Evolutionary conservation across 495 filamentous ascomycete species (phyloP).

Genomic region (Talaromyces nanjingensis): DNA sequence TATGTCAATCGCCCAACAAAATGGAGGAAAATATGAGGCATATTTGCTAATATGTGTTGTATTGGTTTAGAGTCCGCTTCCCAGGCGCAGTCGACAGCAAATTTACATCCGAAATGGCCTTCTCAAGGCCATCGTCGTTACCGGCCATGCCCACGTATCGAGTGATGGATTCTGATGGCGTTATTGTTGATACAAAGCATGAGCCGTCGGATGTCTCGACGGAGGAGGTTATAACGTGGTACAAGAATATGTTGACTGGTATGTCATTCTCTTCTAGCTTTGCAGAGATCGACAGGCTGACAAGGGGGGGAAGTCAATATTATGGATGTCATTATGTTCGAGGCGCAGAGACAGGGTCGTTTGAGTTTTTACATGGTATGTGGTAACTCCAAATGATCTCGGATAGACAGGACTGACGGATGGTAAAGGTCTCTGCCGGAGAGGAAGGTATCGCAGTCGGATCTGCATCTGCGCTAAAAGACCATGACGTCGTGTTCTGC

Average conservation of each 20-base stretch:
- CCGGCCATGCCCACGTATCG: slow-evolving; percentile 81
- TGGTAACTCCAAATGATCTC: not conserved
- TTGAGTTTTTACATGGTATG: slow-evolving; percentile 92
- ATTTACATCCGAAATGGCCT: slow-evolving; percentile 73
- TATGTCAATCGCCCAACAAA: slow-evolving; percentile 18
- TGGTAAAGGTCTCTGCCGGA: slow-evolving; percentile 66
- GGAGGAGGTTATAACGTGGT: slow-evolving; percentile 59
- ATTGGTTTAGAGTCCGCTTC: slow-evolving; percentile 63
- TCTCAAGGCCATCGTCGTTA: slow-evolving; percentile 58
- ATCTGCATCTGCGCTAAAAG: slow-evolving; percentile 70
- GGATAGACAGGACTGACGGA: not conserved
- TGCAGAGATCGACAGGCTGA: slow-evolving; percentile 5
- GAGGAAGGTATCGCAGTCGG: slow-evolving; percentile 93
- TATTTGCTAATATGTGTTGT: slow-evolving; percentile 5
- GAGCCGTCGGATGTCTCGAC: slow-evolving; percentile 55
- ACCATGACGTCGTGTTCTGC: slow-evolving; percentile 85
- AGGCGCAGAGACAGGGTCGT: slow-evolving; percentile 73
- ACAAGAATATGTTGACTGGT: slow-evolving; percentile 62
- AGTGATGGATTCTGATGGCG: slow-evolving; percentile 75
- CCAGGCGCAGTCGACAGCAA: slow-evolving; percentile 92
- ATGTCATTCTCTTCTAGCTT: slow-evolving; percentile 9
- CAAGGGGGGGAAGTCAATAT: slow-evolving; percentile 54
- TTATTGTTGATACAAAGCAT: slow-evolving; percentile 63
- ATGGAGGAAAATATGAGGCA: not conserved
- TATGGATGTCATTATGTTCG: slow-evolving; percentile 93